Evolutionary conservation across 139 green algal genomes (phyloP).

Genomic region (Chlamydomonas sp.): DNA sequence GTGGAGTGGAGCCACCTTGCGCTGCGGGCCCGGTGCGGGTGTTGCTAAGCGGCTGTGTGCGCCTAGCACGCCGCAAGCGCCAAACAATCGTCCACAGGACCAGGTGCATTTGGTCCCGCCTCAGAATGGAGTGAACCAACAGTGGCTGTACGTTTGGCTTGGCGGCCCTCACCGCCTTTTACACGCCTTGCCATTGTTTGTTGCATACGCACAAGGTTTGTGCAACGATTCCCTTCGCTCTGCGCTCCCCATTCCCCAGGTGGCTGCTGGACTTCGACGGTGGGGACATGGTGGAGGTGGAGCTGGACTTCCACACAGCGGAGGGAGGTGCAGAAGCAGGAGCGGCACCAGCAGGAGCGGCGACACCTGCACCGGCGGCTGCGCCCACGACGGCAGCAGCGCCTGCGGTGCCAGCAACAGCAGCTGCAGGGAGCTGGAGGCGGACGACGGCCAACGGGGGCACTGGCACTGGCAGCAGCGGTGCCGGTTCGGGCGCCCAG

Average conservation of each 20-base stretch:
- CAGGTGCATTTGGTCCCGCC: background rate
- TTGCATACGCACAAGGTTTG: background rate
- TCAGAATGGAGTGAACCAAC: background rate
- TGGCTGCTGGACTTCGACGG: conserved; percentile 32
- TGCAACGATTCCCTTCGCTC: too few relatives aligned
- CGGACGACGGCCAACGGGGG: background rate
- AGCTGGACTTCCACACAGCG: conserved; percentile 4
- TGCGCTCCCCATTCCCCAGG: background rate
- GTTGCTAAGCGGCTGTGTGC: background rate
- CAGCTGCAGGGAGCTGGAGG: background rate
- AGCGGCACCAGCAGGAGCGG: background rate
- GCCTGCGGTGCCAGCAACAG: background rate
- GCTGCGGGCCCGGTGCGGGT: background rate
- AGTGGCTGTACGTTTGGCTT: background rate
- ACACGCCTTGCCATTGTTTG: background rate
- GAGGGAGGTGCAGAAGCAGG: background rate
- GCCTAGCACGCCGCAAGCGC: too few relatives aligned
- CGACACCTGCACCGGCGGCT: background rate
- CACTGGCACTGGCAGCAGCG: background rate
- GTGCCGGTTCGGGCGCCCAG: background rate
- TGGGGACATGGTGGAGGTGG: conserved; percentile 27
- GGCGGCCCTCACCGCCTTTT: background rate
- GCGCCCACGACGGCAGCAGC: background rate
- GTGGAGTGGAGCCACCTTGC: background rate
- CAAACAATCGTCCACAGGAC: background rate